Conservation (phyloP, 192 early-diverging fungal genomes). For the Linnemannia elongata region DNA sequence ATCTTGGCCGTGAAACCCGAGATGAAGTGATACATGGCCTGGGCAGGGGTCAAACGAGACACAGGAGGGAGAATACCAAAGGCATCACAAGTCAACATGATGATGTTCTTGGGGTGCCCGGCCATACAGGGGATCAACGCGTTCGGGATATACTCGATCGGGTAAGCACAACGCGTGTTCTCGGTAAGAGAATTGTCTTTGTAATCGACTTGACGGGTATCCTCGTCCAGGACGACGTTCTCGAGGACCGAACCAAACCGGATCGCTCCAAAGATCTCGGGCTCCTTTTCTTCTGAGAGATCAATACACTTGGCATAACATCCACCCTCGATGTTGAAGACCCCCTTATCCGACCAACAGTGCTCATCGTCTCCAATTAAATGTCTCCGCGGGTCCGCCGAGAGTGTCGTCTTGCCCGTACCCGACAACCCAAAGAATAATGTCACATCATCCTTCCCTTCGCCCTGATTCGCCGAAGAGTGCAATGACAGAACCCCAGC, state of each 20-base stretch:
- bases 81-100: conserved; percentile 96
- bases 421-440: conserved; percentile 99
- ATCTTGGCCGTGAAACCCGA: conserved; percentile 99
- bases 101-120: conserved; percentile 94
- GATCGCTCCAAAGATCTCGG: conserved; percentile 98
- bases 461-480: conserved; percentile 96
- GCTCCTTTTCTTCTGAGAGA: conserved; percentile 96
- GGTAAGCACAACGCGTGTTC: conserved; percentile 97
- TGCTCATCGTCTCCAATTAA: conserved; percentile 99
- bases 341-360: conserved; percentile 96
- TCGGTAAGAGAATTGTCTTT: conserved; percentile 86
- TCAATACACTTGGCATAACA: conserved; percentile 99
- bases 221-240: conserved; percentile 90
- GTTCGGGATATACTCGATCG: conserved; percentile 95
- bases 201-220: conserved; percentile 88
- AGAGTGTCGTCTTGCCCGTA: conserved; percentile 98
- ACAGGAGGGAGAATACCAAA: conserved; percentile 97
- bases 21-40: conserved; percentile 98
- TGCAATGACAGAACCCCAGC: conserved; percentile 88
- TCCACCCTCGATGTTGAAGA: conserved; percentile 99
- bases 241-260: conserved; percentile 95
- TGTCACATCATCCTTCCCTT: conserved; percentile 86
- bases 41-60: conserved; percentile 86
- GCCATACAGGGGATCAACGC: conserved; percentile 91
- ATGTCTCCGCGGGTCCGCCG: conserved; percentile 91